phyloP scores from a whole-genome alignment of 2,329 filamentous ascomycete species.

The Fusarium subglutinans region DNA sequence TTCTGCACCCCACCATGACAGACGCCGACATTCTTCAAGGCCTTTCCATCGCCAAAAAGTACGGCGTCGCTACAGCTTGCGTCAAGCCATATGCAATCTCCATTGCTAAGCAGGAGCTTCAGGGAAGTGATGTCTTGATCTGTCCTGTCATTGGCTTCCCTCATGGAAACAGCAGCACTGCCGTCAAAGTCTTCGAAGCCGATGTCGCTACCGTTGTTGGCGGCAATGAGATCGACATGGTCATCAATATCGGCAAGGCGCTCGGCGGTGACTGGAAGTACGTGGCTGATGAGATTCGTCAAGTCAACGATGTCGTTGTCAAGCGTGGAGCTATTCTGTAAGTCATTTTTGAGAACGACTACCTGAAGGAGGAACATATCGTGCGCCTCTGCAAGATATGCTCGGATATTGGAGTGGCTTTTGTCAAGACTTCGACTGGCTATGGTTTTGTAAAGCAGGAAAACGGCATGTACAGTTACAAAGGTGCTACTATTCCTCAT shows the following conservation, averaged over 20 bases:
- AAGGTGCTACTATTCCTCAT: conserved; percentile 61
- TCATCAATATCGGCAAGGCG: conserved; percentile 68
- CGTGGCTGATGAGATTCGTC: conserved; percentile 60
- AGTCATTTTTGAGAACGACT: conserved; percentile 72
- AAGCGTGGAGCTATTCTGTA: conserved; percentile 60
- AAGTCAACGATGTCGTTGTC: conserved; percentile 59
- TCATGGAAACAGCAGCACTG: conserved; percentile 64
- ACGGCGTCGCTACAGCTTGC: conserved; percentile 65
- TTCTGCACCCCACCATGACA: conserved; percentile 70
- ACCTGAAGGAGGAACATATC: conserved; percentile 60
- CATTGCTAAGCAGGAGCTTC: conserved; percentile 57
- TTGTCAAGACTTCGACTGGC: conserved; percentile 69
- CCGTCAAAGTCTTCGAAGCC: conserved; percentile 65
- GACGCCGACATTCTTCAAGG: conserved; percentile 62
- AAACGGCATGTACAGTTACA: conserved; percentile 61
- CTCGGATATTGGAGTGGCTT: conserved; percentile 59
- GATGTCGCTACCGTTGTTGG: conserved; percentile 57
- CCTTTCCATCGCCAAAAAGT: conserved; percentile 56
- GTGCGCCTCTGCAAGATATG: conserved; percentile 64
- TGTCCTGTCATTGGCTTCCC: conserved; percentile 71
- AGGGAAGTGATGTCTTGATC: conserved; percentile 58
- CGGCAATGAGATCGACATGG: conserved; percentile 67
- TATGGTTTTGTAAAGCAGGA: conserved; percentile 68
- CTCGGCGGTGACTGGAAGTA: conserved; percentile 66
- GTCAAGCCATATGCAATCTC: conserved; percentile 66